A percentile compares a stretch with the other conserved stretches of the same genome.
These are phyloP conservation scores for Rhodotorula graminis DNA, from an alignment of 768 basidiomycete genomes.

Conservation along the genomic window DNA sequence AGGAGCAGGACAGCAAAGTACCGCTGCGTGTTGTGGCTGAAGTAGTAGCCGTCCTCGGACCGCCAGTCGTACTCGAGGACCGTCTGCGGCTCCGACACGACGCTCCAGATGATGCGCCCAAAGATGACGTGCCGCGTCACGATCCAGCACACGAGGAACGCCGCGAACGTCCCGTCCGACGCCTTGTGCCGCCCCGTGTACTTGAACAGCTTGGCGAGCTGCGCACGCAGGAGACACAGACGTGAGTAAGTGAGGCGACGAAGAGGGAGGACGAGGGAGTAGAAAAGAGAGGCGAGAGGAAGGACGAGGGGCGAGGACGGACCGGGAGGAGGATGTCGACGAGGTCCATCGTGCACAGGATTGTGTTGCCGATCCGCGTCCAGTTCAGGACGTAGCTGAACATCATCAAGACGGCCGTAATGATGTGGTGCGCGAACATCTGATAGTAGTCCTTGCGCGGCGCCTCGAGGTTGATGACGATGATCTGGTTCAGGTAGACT, in stretches of 20 bases:
- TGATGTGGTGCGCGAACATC: slow-evolving; percentile 79
- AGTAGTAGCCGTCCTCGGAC: slow-evolving; percentile 57
- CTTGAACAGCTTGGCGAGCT: slow-evolving; percentile 90
- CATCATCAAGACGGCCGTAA: slow-evolving; percentile 73
- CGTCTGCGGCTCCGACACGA: slow-evolving; percentile 54
- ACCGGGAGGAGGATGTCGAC: slow-evolving; percentile 83
- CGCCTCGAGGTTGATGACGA: slow-evolving; percentile 88
- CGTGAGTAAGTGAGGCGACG: too few relatives aligned
- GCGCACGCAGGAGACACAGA: background rate
- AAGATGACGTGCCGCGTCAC: slow-evolving; percentile 82
- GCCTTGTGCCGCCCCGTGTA: slow-evolving; percentile 65
- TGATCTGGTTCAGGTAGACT: slow-evolving; percentile 85
- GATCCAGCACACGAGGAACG: slow-evolving; percentile 86
- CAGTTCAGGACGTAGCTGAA: slow-evolving; percentile 75
- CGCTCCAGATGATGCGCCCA: slow-evolving; percentile 62
- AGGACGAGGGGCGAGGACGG: background rate
- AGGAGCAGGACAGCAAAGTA: slow-evolving; percentile 52
- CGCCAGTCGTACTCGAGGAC: slow-evolving; percentile 60
- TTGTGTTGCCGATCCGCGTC: slow-evolving; percentile 80
- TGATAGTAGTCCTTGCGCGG: slow-evolving; percentile 76
- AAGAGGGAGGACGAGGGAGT: background rate
- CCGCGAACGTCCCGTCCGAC: slow-evolving; percentile 70
- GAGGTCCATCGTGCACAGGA: slow-evolving; percentile 89
- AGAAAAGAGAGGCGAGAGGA: too few relatives aligned
- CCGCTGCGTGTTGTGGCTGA: slow-evolving; percentile 52